Percentiles rank a stretch among this genome's conserved stretches.
Evolutionary conservation across 2,329 filamentous ascomycete genomes (phyloP).

Genomic region (Talaromyces rugulosus): DNA sequence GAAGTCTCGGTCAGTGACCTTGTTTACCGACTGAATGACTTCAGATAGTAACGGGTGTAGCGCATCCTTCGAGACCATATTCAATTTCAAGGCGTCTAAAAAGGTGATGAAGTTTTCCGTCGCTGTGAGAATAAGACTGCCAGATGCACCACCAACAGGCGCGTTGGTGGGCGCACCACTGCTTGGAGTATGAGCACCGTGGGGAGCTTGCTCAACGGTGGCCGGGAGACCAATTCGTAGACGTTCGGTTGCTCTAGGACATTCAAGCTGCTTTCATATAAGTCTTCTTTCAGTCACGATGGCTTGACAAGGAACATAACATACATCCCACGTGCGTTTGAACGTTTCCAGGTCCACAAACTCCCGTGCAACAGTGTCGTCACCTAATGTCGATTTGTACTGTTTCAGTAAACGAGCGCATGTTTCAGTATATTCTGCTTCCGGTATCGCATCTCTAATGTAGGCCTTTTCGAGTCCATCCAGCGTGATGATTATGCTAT

Average conservation of each 20-base stretch:
- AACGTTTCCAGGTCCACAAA: slow-evolving; percentile 89
- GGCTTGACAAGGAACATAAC: slow-evolving; percentile 28
- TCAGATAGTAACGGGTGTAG: slow-evolving; percentile 93
- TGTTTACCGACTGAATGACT: slow-evolving; percentile 95
- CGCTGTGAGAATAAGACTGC: slow-evolving; percentile 73
- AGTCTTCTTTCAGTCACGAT: neutral
- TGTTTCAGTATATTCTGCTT: slow-evolving; percentile 91
- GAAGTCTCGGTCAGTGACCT: slow-evolving; percentile 92
- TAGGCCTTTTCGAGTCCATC: slow-evolving; percentile 97
- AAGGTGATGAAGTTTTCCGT: slow-evolving; percentile 99
- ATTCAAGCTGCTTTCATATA: slow-evolving; percentile 66
- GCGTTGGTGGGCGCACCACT: slow-evolving; percentile 24
- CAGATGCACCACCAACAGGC: slow-evolving; percentile 43
- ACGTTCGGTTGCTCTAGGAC: slow-evolving; percentile 87
- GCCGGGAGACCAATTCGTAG: slow-evolving; percentile 89
- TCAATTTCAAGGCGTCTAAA: slow-evolving; percentile 87
- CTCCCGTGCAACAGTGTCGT: slow-evolving; percentile 82
- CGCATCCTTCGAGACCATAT: slow-evolving; percentile 89
- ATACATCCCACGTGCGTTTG: slow-evolving; percentile 85
- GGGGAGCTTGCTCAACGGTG: slow-evolving; percentile 62
- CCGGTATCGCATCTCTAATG: slow-evolving; percentile 87
- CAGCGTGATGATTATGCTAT: slow-evolving; percentile 93
- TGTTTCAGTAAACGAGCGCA: slow-evolving; percentile 92
- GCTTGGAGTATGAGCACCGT: slow-evolving; percentile 44
- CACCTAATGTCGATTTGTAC: slow-evolving; percentile 89